Evolutionary conservation across 1,284 basidiomycete species (phyloP), one percentile per base, ranked within the genome.

Genomic region (Apiotrichum mycotoxinovorans): DNA sequence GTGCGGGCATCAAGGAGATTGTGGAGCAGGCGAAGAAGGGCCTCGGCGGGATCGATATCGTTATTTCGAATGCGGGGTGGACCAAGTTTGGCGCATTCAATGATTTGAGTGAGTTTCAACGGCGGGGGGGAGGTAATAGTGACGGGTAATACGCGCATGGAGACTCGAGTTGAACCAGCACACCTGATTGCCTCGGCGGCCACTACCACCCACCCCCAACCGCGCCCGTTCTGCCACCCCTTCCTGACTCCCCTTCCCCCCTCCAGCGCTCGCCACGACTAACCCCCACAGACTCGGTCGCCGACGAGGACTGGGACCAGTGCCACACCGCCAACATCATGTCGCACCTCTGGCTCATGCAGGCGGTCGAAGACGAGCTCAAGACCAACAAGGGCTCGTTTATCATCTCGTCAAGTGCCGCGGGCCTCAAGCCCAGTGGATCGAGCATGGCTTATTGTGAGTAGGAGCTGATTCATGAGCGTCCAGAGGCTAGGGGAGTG

Each of bases 21-120:
- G 62, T 58, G 11, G 55, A 61, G 33, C 50, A 54, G 20, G 56
- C 60, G 20, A 48, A 47, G 44, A 50, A 47, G 20, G 56, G 59
- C 11, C 60, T 62, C 1, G 63, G 65, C 17, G 58, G 58, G 3
- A 41, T 66, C 17, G 65, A 66, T 54, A 56, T 57, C 20, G 58
- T 66, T 3, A 59, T 63, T 17, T 61, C 59, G 9, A 66, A 66
- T 23, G 65, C 63, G 0, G 65, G 65, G 9, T 66, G 65, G 65
- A 66, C 65, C 2, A 60, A 61, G 35, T 63, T 66, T 41, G 60
- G 56, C 1, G 49, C 55, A 0, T 64, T 62, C 41, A 55, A 54
- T 40, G 59, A 66, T 35, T 35, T 66, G 14, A 49, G 65, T 66
- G 54, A 52, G 65, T 55, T 3, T 3, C 12, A 15, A n/a, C n/a